Evolutionary conservation across 345 rosid genomes (phyloP).

Genomic region (Rhodamnia rubescens): DNA sequence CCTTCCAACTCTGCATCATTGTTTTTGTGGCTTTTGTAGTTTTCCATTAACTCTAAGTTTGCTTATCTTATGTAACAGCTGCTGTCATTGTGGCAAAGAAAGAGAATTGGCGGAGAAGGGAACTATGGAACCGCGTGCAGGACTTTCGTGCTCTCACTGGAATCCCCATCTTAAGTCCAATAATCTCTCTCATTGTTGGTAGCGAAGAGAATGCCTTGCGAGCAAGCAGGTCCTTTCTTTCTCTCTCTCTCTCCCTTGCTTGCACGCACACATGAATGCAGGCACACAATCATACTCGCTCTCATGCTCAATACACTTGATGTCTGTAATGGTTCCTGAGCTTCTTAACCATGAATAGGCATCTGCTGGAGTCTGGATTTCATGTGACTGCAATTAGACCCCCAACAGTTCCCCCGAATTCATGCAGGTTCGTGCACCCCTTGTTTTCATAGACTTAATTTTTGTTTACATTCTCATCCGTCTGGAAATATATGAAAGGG

Average conservation of each 20-base stretch:
- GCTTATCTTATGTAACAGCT: conserved; percentile 26
- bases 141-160: conserved; percentile 64
- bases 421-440: conserved; percentile 57
- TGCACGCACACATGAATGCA: background rate
- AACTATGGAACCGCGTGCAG: conserved; percentile 68
- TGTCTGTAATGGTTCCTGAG: background rate
- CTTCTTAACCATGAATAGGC: conserved; percentile 24
- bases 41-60: background rate
- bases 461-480: background rate
- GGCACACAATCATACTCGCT: background rate
- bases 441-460: background rate
- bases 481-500: background rate
- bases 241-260: conserved; percentile 1
- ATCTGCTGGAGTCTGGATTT: conserved; percentile 69
- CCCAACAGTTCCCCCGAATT: conserved; percentile 93
- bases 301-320: background rate
- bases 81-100: conserved; percentile 74
- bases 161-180: conserved; percentile 63
- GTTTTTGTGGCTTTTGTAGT: background rate
- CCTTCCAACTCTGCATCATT: background rate
- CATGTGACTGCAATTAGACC: conserved; percentile 93
- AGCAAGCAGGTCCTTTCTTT: conserved; percentile 52
- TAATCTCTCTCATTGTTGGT: conserved; percentile 79
- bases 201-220: conserved; percentile 74
- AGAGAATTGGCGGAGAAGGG: conserved; percentile 84